phyloP scores from a whole-genome alignment of 2,329 filamentous ascomycete genomes.

The Metarhizium sp. region DNA sequence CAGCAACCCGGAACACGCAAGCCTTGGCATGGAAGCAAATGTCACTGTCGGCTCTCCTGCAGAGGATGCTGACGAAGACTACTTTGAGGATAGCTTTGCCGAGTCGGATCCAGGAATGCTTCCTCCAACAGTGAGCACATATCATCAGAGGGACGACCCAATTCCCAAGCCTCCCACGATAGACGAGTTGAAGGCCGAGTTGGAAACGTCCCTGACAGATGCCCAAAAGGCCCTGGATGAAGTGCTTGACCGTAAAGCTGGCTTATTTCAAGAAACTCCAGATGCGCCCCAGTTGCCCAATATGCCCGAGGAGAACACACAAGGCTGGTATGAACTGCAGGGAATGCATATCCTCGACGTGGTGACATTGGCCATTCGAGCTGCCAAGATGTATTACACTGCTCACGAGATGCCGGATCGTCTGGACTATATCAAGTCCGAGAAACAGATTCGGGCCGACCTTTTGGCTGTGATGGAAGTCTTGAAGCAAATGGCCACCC shows the following conservation, averaged over 20 bases:
- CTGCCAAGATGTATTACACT: conserved; percentile 94
- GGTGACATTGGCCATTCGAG: conserved; percentile 88
- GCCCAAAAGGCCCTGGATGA: conserved; percentile 60
- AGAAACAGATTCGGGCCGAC: conserved; percentile 76
- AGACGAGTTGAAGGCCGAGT: conserved; percentile 58
- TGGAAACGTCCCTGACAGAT: conserved; percentile 60
- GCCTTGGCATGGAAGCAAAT: conserved; percentile 27
- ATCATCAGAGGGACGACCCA: conserved; percentile 74
- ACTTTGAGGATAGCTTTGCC: conserved; percentile 48
- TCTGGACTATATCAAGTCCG: conserved; percentile 77
- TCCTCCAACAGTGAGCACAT: conserved; percentile 95
- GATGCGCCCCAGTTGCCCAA: conserved; percentile 23
- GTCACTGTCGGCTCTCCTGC: conserved; percentile 37
- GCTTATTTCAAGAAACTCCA: conserved; percentile 16
- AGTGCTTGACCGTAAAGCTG: conserved; percentile 31
- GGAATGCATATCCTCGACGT: conserved; percentile 89
- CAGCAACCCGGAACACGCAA: conserved; percentile 46
- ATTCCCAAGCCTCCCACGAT: conserved; percentile 79
- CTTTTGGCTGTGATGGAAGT: conserved; percentile 82
- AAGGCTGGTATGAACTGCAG: conserved; percentile 77
- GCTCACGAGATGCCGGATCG: conserved; percentile 80
- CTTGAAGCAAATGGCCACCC: conserved; percentile 80
- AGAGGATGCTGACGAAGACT: conserved; percentile 33
- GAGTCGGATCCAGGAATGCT: conserved; percentile 70
- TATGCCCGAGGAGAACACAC: conserved; percentile 37